Evolutionary conservation across 1,139 yeast genomes (phyloP).

Genomic region (Kodamaea sp.): DNA sequence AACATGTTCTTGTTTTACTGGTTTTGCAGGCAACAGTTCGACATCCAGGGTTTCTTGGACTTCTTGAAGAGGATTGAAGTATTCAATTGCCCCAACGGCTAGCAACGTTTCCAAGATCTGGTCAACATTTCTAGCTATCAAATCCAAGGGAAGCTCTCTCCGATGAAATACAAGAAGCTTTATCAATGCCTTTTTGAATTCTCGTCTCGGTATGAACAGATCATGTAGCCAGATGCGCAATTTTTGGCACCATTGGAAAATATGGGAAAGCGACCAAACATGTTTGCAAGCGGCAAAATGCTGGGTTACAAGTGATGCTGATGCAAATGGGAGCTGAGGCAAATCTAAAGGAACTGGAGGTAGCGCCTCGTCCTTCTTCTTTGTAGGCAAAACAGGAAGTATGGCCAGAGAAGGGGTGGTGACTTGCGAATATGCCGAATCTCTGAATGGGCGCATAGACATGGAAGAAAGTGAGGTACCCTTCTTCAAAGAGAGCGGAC

Average conservation of each 20-base stretch:
- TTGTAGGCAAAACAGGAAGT: conserved; percentile 11
- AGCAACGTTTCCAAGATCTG: conserved; percentile 51
- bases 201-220: conserved; percentile 48
- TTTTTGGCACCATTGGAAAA: conserved; percentile 53
- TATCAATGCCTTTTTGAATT: conserved; percentile 52
- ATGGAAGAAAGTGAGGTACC: conserved; percentile 7
- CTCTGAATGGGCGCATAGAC: conserved; percentile 6
- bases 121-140: conserved; percentile 58
- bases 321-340: conserved; percentile 59
- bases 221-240: conserved; percentile 55
- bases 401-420: conserved; percentile 1
- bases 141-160: conserved; percentile 53
- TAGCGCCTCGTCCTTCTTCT: conserved; percentile 24
- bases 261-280: conserved; percentile 41
- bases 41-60: conserved; percentile 20
- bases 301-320: conserved; percentile 48
- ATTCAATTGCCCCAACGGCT: conserved; percentile 46
- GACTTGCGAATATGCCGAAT: conserved; percentile 9
- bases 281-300: conserved; percentile 44
- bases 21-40: conserved; percentile 10
- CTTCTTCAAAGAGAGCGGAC: conserved; percentile 8
- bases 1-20: conserved; percentile 12
- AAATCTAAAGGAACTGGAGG: conserved; percentile 57
- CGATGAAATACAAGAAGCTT: conserved; percentile 52
- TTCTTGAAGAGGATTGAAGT: conserved; percentile 13